phyloP scores from a whole-genome alignment of 1,139 yeast genomes.

The Komagataea norvegica region DNA sequence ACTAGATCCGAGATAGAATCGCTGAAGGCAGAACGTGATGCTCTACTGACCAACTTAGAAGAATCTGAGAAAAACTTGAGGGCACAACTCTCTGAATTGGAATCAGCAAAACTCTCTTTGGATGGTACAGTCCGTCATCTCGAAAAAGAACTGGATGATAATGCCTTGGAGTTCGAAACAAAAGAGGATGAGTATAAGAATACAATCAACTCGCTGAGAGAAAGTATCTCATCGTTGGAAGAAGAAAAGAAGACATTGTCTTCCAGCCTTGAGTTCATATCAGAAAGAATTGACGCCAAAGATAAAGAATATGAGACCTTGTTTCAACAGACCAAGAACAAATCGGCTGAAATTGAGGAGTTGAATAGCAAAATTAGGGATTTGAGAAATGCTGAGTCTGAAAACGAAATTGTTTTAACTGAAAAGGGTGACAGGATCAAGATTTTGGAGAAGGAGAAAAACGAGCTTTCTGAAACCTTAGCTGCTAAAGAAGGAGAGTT shows the following conservation, averaged over 20 bases:
- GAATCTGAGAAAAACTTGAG: constrained; percentile 3
- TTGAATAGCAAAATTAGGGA: constrained; percentile 7
- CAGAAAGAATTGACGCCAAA: constrained; percentile 29
- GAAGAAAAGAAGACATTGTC: constrained; percentile 28
- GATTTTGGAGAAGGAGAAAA: background rate
- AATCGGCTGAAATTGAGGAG: constrained; percentile 12
- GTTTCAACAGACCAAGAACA: constrained; percentile 13
- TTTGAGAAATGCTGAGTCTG: constrained; percentile 1
- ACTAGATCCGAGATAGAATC: no score
- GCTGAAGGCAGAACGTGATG: no score
- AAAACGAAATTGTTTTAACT: constrained; percentile 5
- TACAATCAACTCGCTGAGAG: constrained; percentile 14
- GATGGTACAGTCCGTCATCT: constrained; percentile 6
- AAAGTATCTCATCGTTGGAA: constrained; percentile 25
- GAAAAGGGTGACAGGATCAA: constrained; percentile 2
- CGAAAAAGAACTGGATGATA: constrained; percentile 23
- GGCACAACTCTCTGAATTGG: constrained; percentile 2
- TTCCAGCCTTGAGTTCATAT: constrained; percentile 29
- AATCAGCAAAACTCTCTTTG: constrained; percentile 1
- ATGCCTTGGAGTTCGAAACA: constrained; percentile 19
- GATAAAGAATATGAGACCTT: constrained; percentile 26
- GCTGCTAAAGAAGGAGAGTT: constrained; percentile 3
- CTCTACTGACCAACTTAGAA: background rate
- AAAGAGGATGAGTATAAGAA: constrained; percentile 19
- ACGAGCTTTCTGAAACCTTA: constrained; percentile 10